phyloP scores from a whole-genome alignment of 495 filamentous ascomycete genomes.

The Bacidia rubella region DNA sequence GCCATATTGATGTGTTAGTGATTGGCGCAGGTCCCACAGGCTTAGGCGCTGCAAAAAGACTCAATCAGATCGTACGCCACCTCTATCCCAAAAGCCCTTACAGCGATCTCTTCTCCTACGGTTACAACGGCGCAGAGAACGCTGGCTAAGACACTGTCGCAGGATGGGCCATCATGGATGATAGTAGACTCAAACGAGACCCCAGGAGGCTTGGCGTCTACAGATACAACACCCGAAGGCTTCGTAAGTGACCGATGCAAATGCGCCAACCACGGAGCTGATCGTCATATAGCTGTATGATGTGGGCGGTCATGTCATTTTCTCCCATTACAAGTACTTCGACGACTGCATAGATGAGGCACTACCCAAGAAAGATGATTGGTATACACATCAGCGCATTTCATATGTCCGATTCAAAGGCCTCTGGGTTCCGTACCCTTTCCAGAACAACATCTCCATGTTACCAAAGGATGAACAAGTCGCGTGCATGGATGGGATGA shows the following conservation, averaged over 20 bases:
- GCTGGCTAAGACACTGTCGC: neutral
- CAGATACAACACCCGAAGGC: conserved; percentile 88
- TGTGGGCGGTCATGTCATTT: conserved; percentile 98
- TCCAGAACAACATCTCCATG: conserved; percentile 99
- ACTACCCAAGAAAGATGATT: conserved; percentile 82
- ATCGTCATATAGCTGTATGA: conserved; percentile 68
- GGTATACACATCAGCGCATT: conserved; percentile 96
- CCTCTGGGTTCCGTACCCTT: conserved; percentile 95
- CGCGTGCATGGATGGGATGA: conserved; percentile 89
- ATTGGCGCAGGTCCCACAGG: conserved; percentile 97
- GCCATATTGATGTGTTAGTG: conserved; percentile 91
- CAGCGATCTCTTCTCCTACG: neutral
- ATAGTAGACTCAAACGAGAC: conserved; percentile 88
- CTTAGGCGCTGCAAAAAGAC: conserved; percentile 90
- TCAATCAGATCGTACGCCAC: conserved; percentile 77
- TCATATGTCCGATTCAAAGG: conserved; percentile 96
- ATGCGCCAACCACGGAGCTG: conserved; percentile 8
- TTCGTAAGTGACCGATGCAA: conserved; percentile 33
- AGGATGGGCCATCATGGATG: conserved; percentile 90
- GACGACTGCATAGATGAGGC: conserved; percentile 97
- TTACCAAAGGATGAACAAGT: conserved; percentile 95
- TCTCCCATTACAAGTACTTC: conserved; percentile 99
- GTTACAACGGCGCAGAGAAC: neutral
- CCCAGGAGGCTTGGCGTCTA: conserved; percentile 92
- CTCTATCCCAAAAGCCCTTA: conserved; percentile 15